These are phyloP conservation scores for Ganoderma boninense DNA, from an alignment of 1,284 basidiomycete species.

Conservation along the genomic window DNA sequence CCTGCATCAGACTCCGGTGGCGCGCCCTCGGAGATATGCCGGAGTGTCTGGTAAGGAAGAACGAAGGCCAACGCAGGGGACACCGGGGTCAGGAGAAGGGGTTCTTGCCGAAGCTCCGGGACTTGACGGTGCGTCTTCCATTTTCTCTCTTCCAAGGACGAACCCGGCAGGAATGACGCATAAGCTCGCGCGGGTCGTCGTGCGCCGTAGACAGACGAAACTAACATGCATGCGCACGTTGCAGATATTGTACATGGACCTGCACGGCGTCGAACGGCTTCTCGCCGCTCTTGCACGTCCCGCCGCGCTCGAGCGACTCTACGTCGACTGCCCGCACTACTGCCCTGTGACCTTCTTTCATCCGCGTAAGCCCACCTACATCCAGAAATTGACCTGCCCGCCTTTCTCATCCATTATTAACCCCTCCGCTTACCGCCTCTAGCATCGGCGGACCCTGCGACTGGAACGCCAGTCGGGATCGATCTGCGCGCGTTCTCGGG, in stretches of 20 bases:
- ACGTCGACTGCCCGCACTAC: constrained; percentile 8
- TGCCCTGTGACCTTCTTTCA: neutral
- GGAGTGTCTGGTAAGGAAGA: neutral
- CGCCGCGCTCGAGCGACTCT: neutral
- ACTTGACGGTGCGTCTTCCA: constrained; percentile 1
- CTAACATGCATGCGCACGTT: neutral
- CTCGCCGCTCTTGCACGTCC: neutral
- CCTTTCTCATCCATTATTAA: neutral
- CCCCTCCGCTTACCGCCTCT: neutral
- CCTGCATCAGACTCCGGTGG: constrained; percentile 1
- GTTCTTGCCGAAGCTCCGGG: neutral
- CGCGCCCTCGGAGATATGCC: neutral
- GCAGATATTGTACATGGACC: neutral
- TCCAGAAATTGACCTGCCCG: too few relatives aligned
- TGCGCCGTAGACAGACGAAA: neutral
- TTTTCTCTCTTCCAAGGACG: neutral
- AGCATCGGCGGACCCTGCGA: neutral
- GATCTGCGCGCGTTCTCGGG: constrained; percentile 3
- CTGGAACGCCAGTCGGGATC: neutral
- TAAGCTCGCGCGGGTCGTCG: neutral
- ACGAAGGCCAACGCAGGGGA: neutral
- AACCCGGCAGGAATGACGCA: neutral
- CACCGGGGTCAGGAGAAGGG: neutral
- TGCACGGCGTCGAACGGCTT: neutral
- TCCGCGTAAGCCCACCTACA: neutral